Base-by-base conservation (phyloP, 768 basidiomycete genomes). In the Tremella mesenterica region DNA sequence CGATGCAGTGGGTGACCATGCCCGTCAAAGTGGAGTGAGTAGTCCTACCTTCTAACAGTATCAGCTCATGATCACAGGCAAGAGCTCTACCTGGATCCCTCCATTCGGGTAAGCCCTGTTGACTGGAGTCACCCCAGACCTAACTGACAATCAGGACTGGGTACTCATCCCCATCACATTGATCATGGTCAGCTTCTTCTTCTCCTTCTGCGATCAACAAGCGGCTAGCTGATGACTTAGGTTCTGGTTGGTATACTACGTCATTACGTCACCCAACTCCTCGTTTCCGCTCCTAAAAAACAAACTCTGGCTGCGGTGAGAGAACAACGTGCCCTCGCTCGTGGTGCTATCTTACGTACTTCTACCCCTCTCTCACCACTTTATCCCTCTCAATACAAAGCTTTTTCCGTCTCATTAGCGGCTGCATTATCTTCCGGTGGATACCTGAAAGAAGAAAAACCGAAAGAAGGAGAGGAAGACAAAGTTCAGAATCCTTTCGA, bases 111-210 rank as follows among this genome's bases (percentile, higher is more conserved):
- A 31, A 49, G 73, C 45, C 46, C 18, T 29, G 20, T 28, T 48
- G n/a, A 14, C 14, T 12, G 13, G 26, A 14, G 14, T 20, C 9
- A 13, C 30, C n/a, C n/a, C n/a, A n/a, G n/a, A n/a, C n/a, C n/a
- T 8, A 20, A 48, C 47, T 57, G 30, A 56, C 18, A 4, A 36
- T 6, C 50, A 74, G 73, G 71, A 75, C 51, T 75, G 73, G 75
- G 75, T 96, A 39, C 75, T 96, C 54, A 90, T 96, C 75, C 92
- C 92, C 49, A 95, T 96, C 75, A 96, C 91, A 48, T 77, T 95
- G 57, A 90, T 96, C 70, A 95, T 95, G 91, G 92, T 88, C 58
- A 64, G 61, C 38, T 34, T 1, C 18, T 21, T 18, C 33, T n/a
- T 23, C 10, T 26, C 2, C 3, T 14, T 38, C 25, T 29, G 5